Conservation (phyloP, 1,284 basidiomycete species). For the Ceratobasidium sp. region DNA sequence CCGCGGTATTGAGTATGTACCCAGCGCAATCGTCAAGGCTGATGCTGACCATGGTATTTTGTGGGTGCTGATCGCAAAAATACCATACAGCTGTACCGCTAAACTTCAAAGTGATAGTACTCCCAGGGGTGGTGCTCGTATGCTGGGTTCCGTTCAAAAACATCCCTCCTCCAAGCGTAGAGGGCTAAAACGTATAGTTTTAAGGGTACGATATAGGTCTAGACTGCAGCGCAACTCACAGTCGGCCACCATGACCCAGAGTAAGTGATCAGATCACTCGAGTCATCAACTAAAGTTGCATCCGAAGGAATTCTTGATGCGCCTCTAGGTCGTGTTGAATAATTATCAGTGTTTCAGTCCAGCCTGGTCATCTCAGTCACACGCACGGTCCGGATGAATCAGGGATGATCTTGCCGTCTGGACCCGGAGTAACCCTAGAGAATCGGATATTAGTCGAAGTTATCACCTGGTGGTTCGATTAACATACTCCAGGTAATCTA, state of each 20-base stretch:
- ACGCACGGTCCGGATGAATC: constrained; percentile 7
- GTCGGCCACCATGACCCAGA: constrained; percentile 1
- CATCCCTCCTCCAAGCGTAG: too few relatives aligned
- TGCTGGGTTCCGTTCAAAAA: not conserved
- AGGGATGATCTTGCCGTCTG: not conserved
- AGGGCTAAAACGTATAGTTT: too few relatives aligned
- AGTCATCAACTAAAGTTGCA: constrained; percentile 10
- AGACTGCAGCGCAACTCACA: not conserved
- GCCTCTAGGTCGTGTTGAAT: not conserved
- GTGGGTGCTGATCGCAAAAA: not conserved
- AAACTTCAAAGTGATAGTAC: not conserved
- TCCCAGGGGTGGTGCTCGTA: not conserved
- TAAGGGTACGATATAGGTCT: too few relatives aligned
- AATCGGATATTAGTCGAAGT: not conserved
- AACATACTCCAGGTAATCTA: not conserved
- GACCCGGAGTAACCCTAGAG: not conserved
- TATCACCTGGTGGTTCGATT: not conserved
- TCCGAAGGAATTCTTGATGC: not conserved
- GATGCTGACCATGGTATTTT: not conserved
- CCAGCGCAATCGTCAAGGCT: not conserved
- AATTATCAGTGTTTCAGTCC: too few relatives aligned
- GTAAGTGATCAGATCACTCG: not conserved
- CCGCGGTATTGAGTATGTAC: not conserved
- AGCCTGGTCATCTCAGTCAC: not conserved
- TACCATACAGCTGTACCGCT: constrained; percentile 7